phyloP scores from a whole-genome alignment of 768 basidiomycete genomes.

The Mycena latifolia region DNA sequence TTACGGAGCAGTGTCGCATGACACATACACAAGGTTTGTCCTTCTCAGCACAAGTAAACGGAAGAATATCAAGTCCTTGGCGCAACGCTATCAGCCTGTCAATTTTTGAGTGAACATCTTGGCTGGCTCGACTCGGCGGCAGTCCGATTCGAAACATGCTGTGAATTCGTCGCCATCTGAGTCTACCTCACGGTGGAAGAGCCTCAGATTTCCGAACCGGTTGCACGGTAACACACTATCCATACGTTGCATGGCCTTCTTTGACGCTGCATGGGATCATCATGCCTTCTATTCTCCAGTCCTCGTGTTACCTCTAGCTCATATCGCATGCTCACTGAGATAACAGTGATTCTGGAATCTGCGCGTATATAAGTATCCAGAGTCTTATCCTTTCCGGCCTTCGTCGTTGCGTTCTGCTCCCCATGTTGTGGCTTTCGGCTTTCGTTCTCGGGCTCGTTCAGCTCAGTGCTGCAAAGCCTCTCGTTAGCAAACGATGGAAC shows the following conservation, averaged over 20 bases:
- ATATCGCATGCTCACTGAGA: constrained; percentile 24
- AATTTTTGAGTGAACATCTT: not conserved
- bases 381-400: not conserved
- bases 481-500: constrained; percentile 49
- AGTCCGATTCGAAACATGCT: not conserved
- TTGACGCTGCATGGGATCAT: constrained; percentile 23
- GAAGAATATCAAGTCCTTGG: not conserved
- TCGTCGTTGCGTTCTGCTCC: constrained; percentile 8
- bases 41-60: not conserved
- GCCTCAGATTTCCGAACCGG: not conserved
- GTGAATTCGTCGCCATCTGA: not conserved
- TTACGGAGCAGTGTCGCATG: not conserved
- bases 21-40: not conserved
- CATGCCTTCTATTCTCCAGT: constrained; percentile 16
- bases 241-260: constrained; percentile 22
- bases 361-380: constrained; percentile 14
- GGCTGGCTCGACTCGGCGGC: not conserved
- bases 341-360: no score
- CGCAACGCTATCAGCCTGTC: not conserved
- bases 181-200: no score
- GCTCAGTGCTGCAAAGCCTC: constrained; percentile 45
- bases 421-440: constrained; percentile 44
- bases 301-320: constrained; percentile 22
- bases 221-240: constrained; percentile 4
- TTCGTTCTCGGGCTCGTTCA: constrained; percentile 43